phyloP scores from a whole-genome alignment of 2,329 filamentous ascomycete species.

The Magnaporthiopsis rhizophila region DNA sequence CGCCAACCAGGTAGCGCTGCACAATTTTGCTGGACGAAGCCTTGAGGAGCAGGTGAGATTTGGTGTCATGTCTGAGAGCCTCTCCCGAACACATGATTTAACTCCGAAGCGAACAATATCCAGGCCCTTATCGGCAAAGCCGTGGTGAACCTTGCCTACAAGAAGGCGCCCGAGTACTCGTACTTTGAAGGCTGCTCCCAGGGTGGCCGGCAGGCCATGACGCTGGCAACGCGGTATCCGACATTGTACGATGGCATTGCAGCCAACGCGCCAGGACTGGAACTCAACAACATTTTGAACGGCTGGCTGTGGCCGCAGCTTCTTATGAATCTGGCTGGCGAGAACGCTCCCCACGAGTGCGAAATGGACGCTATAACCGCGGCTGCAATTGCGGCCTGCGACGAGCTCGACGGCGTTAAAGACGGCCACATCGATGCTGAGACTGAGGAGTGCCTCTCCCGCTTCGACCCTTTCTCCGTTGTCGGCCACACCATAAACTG shows the following conservation, averaged over 20 bases:
- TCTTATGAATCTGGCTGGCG: constrained; percentile 11
- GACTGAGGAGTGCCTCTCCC: constrained; percentile 22
- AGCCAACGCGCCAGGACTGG: constrained; percentile 24
- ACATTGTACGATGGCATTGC: constrained; percentile 42
- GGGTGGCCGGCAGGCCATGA: constrained; percentile 44
- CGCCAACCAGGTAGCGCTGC: constrained; percentile 14
- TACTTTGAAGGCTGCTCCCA: constrained; percentile 47
- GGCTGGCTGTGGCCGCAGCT: constrained; percentile 23
- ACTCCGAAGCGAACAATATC: neutral
- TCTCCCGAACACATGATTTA: neutral
- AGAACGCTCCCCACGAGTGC: constrained; percentile 17
- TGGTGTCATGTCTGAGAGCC: neutral
- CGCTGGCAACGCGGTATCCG: constrained; percentile 39
- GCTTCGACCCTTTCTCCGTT: constrained; percentile 12
- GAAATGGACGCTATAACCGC: constrained; percentile 27
- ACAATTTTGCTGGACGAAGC: constrained; percentile 16
- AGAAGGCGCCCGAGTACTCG: constrained; percentile 25
- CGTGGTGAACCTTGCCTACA: constrained; percentile 35
- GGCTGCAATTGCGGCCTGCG: constrained; percentile 33
- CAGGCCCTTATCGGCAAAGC: constrained; percentile 33
- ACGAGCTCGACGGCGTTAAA: constrained; percentile 32
- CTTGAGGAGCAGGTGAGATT: constrained; percentile 14
- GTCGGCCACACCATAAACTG: constrained; percentile 7
- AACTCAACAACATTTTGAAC: constrained; percentile 20
- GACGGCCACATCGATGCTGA: constrained; percentile 30